A percentile compares a stretch with the other conserved stretches of the same genome.
Conservation (phyloP, 768 basidiomycete genomes). For the Pisolithus tinctorius region DNA sequence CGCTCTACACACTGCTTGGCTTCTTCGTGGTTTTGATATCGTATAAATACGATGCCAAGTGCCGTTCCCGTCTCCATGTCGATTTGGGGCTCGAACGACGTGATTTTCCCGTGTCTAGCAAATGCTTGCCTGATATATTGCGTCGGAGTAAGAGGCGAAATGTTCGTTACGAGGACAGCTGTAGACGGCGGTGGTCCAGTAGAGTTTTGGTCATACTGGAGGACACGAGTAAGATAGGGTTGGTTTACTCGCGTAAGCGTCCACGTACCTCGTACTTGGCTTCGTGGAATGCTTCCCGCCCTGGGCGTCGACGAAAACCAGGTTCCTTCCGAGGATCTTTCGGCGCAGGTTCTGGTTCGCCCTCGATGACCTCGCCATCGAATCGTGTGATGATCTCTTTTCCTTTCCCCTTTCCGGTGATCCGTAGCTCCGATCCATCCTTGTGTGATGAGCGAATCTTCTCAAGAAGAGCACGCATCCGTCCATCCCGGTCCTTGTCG, state of each 20-base stretch:
- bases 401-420: slow-evolving; percentile 59
- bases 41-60: slow-evolving; percentile 76
- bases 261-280: slow-evolving; percentile 51
- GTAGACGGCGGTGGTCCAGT: slow-evolving; percentile 66
- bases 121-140: slow-evolving; percentile 63
- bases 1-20: slow-evolving; percentile 60
- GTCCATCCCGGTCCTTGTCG: slow-evolving; percentile 40
- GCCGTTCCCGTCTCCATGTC: slow-evolving; percentile 76
- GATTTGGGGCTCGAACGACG: slow-evolving; percentile 68
- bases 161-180: slow-evolving; percentile 62
- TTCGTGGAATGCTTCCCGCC: slow-evolving; percentile 36
- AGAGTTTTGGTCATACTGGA: slow-evolving; percentile 71
- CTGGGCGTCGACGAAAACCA: slow-evolving; percentile 27
- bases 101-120: slow-evolving; percentile 50
- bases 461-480: slow-evolving; percentile 35
- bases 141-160: slow-evolving; percentile 67
- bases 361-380: slow-evolving; percentile 48
- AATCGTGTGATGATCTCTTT: slow-evolving; percentile 50
- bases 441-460: slow-evolving; percentile 31
- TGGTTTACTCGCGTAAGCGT: slow-evolving; percentile 1
- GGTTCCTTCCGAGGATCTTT: slow-evolving; percentile 51
- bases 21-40: slow-evolving; percentile 57
- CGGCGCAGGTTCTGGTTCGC: slow-evolving; percentile 34
- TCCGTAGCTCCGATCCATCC: slow-evolving; percentile 31
- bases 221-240: slow-evolving; percentile 1